Base-by-base conservation (phyloP, 345 rosid species). In the Cochlearia excelsa region DNA sequence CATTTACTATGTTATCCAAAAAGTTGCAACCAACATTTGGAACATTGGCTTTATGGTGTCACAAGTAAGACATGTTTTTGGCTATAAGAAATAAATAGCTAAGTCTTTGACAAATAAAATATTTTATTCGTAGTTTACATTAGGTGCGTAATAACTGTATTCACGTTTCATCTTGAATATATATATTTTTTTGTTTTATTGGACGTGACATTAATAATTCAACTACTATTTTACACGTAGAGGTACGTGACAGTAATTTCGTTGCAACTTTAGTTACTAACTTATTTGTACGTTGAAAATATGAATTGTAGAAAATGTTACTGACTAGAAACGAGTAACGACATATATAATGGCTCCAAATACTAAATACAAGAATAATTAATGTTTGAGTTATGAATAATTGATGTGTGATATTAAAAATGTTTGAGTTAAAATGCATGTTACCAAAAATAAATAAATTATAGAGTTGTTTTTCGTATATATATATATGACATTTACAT, bases 11-110 rank as follows among this genome's bases (percentile, higher is more conserved):
- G 23, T 16, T 16, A 16, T 16, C 23, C 23, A 16, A 16, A 16
- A 16, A 16, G 23, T 50, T 53, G 5, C 61, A 38, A 16, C 45
- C 10, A 61, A 61, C 35, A 54, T 69, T 47, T 54, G 73, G 62
- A 61, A 30, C 51, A 52, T 60, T 54, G 34, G 26, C 67, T 61
- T 54, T 40, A 69, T 61, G 62, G 62, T 67, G 38, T 68, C 73
- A 68, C 73, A 67, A 38, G 67, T 28, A 48, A 56, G 26, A 54
- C 47, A 46, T 16, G 23, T 54, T 43, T 42, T 30, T 53, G 51
- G 67, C 57, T 33, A 30, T 1, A 38, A 53, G 38, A 68, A 46
- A 68, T 59, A 16, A 51, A 54, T 54, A 28, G 2, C 39, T 39
- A 23, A 33, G 23, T 16, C 23, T 16, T 16, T 16, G 23, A 16